These are phyloP conservation scores for Ampelocalamus luodianensis DNA, from an alignment of 176 grass and related monocot species.

Conservation along the genomic window DNA sequence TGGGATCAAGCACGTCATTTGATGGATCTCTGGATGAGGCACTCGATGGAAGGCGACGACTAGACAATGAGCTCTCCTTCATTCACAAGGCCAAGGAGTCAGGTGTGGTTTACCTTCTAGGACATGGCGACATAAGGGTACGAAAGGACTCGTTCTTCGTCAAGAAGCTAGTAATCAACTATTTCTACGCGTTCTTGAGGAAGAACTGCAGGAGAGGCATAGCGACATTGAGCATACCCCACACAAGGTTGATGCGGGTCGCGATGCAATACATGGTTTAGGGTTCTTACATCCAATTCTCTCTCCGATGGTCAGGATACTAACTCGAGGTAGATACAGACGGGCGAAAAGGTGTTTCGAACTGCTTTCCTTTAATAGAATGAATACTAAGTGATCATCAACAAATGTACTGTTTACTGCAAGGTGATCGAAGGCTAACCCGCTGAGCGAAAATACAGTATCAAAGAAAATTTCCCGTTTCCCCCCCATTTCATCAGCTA, in stretches of 20 bases:
- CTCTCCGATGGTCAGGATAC: constrained; percentile 3
- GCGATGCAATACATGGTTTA: constrained; percentile 98
- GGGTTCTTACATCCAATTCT: constrained; percentile 22
- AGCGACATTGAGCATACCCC: constrained; percentile 69
- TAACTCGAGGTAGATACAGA: constrained; percentile 35
- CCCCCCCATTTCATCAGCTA: background rate
- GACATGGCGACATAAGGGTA: constrained; percentile 84
- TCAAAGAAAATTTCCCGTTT: background rate
- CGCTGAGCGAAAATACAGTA: background rate
- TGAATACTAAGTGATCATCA: constrained; percentile 21
- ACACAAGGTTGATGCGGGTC: constrained; percentile 90
- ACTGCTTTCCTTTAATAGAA: constrained; percentile 30
- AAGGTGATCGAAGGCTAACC: constrained; percentile 18
- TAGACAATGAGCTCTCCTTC: constrained; percentile 83
- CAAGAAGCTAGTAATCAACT: constrained; percentile 98
- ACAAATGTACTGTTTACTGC: constrained; percentile 5
- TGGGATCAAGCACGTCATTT: constrained; percentile 60
- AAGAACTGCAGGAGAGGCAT: constrained; percentile 93
- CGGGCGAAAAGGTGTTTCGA: background rate
- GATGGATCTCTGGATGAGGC: constrained; percentile 52
- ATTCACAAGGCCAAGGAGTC: constrained; percentile 85
- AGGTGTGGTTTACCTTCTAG: constrained; percentile 84
- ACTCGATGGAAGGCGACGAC: constrained; percentile 54
- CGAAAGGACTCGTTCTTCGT: constrained; percentile 92
- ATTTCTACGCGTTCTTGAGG: constrained; percentile 90